Evolutionary conservation across 768 basidiomycete species (phyloP).

Genomic region (Terana coerulea): DNA sequence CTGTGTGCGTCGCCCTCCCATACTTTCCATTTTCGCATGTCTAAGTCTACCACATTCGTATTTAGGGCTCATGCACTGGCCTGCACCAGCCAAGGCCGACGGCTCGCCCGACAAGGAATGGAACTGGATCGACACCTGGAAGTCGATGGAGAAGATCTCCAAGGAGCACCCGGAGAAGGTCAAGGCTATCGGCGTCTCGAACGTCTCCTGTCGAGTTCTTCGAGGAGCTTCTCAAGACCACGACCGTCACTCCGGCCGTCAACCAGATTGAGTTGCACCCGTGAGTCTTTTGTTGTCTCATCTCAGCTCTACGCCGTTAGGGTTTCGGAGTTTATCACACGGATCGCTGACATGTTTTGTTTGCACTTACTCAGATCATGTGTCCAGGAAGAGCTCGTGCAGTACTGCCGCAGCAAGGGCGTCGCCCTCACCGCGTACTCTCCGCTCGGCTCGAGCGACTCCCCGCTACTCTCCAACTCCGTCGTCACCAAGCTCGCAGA

Average conservation of each 20-base stretch:
- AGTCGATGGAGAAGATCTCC: conserved; percentile 66
- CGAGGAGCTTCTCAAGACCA: conserved; percentile 52
- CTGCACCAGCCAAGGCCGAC: conserved; percentile 63
- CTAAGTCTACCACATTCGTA: too few species aligned
- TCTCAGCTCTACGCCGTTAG: too few species aligned
- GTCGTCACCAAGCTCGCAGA: conserved; percentile 59
- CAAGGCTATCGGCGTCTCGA: conserved; percentile 78
- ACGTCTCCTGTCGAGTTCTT: conserved; percentile 66
- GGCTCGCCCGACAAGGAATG: conserved; percentile 48
- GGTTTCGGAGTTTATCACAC: too few species aligned
- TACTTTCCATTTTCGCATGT: too few species aligned
- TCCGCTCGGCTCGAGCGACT: conserved; percentile 68
- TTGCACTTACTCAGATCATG: too few species aligned
- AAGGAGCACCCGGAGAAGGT: conserved; percentile 66
- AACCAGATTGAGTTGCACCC: conserved; percentile 82
- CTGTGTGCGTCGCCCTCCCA: conserved; percentile 70
- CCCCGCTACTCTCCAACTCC: conserved; percentile 60
- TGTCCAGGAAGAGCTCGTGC: conserved; percentile 61
- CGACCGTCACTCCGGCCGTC: conserved; percentile 60
- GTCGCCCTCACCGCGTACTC: conserved; percentile 78
- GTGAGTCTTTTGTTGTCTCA: conserved; percentile 42
- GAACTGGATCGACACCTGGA: conserved; percentile 79
- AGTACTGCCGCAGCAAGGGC: conserved; percentile 56
- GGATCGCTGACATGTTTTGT: too few species aligned
- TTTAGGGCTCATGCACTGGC: conserved; percentile 80